phyloP scores from a whole-genome alignment of 2,329 filamentous ascomycete species.

The Graphilbum sp. region DNA sequence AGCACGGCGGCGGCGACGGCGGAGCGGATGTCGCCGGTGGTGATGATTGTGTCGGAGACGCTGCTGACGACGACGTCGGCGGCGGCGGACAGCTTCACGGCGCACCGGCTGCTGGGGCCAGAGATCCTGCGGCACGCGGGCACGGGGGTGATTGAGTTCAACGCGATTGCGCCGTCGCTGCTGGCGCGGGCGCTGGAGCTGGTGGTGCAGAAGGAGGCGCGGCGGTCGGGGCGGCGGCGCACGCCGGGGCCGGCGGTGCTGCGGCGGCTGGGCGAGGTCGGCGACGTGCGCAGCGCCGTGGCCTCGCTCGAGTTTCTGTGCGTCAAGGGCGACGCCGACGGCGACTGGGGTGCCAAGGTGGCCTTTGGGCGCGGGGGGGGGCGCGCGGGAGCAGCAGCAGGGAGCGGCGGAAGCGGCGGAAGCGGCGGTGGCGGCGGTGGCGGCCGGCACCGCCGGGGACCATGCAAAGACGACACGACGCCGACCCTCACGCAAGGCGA shows the following conservation, averaged over 20 bases:
- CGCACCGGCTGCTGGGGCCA: conserved; percentile 73
- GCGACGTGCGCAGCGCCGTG: conserved; percentile 84
- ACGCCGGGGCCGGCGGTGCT: conserved; percentile 68
- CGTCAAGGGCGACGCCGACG: conserved; percentile 58
- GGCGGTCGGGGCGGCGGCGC: conserved; percentile 55
- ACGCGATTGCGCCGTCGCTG: conserved; percentile 73
- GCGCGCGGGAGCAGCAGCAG: too few species aligned
- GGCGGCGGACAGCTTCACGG: conserved; percentile 80
- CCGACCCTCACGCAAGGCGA: conserved; percentile 55
- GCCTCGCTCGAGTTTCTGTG: conserved; percentile 88
- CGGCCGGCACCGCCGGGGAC: conserved; percentile 45
- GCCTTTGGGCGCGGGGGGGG: too few species aligned
- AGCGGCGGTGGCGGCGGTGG: too few species aligned
- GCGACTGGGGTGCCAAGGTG: conserved; percentile 60
- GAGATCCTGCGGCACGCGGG: conserved; percentile 71
- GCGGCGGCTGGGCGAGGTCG: conserved; percentile 65
- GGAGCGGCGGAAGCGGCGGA: too few species aligned
- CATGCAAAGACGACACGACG: conserved; percentile 31
- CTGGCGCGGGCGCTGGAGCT: conserved; percentile 71
- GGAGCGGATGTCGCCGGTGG: conserved; percentile 49
- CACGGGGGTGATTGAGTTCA: conserved; percentile 76
- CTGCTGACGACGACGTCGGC: conserved; percentile 72
- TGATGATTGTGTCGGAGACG: conserved; percentile 87
- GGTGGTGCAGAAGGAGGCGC: conserved; percentile 71
- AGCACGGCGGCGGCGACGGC: conserved; percentile 40